Percentiles rank a stretch among this genome's conserved stretches.
phyloP scores from a whole-genome alignment of 192 early-diverging fungal genomes.

The Umbelopsis sp. region DNA sequence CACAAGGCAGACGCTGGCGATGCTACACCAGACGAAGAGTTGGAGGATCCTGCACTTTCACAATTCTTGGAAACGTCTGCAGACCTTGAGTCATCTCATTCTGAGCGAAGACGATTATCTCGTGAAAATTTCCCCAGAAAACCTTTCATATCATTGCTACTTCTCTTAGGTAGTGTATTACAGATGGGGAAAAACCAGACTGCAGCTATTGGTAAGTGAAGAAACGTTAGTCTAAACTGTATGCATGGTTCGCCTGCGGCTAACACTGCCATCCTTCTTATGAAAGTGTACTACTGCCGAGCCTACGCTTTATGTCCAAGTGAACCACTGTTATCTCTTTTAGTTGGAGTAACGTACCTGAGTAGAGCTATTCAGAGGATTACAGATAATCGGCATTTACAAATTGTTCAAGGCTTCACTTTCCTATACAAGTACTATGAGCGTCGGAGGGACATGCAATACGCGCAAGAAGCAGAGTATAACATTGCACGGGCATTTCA shows the following conservation, averaged over 20 bases:
- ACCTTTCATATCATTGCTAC: slow-evolving; percentile 37
- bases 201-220: slow-evolving; percentile 58
- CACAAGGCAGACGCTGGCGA: background rate
- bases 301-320: slow-evolving; percentile 59
- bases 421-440: slow-evolving; percentile 67
- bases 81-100: background rate
- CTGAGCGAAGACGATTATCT: background rate
- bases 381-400: slow-evolving; percentile 68
- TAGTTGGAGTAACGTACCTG: slow-evolving; percentile 60
- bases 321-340: slow-evolving; percentile 69
- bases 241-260: too few species aligned
- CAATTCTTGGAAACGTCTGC: background rate
- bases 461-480: slow-evolving; percentile 67
- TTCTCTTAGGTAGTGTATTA: slow-evolving; percentile 66
- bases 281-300: slow-evolving; percentile 54
- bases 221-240: background rate
- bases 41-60: background rate
- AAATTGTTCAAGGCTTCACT: slow-evolving; percentile 64
- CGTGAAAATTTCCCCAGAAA: slow-evolving; percentile 9
- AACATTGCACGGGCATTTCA: slow-evolving; percentile 93
- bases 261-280: background rate
- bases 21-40: background rate
- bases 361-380: slow-evolving; percentile 71
- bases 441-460: slow-evolving; percentile 26
- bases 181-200: slow-evolving; percentile 52